Evolutionary conservation across 2,329 filamentous ascomycete species (phyloP), one percentile per base, ranked within the genome.

Genomic region (Orbilia javanica): DNA sequence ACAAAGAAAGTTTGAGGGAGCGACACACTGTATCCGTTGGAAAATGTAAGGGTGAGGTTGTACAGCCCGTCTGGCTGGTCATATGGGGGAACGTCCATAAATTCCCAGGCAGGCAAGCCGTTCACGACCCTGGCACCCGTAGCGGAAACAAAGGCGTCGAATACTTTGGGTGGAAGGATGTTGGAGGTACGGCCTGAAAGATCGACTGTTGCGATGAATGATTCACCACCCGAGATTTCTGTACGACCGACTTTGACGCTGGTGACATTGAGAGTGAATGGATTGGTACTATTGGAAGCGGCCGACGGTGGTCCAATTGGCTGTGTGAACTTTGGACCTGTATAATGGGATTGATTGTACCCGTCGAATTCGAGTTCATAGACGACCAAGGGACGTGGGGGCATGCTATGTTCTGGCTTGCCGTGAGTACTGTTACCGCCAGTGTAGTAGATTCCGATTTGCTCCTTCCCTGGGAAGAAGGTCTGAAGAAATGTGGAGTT

Each of bases 341-440:
- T 73, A 20, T 10, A 73, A 22, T 57, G 57, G 13, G 69, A 46
- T 48, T 55, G 13, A 20, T 66, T 73, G 36, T 48, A 73, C 0
- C 69, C 69, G 34, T 48, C 69, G 39, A 73, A 57, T 18, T 73
- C 69, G 6, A 65, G 46, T n/a, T 73, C 69, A 31, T 66, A 73
- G 25, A 39, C 4, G 0, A 65, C 50, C 4, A 46, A 22, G 4
- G 68, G 57, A 11, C 57, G 20, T 7, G 36, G 46, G 11, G 69
- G 69, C 18, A 2, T 25, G 36, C 20, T 65, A 20, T 10, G 22
- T 7, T 46, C 46, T 6, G 48, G 60, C 15, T 71, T 64, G 34
- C 57, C 57, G 22, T 22, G 20, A 4, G 57, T 73, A 36, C 46
- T 57, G 27, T 66, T 73, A n/a, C 69, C 60, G 25, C 67, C 67